Percentiles rank a stretch among this genome's conserved stretches.
phyloP scores from a whole-genome alignment of 2,329 filamentous ascomycete species.

The Neonectria punicea region DNA sequence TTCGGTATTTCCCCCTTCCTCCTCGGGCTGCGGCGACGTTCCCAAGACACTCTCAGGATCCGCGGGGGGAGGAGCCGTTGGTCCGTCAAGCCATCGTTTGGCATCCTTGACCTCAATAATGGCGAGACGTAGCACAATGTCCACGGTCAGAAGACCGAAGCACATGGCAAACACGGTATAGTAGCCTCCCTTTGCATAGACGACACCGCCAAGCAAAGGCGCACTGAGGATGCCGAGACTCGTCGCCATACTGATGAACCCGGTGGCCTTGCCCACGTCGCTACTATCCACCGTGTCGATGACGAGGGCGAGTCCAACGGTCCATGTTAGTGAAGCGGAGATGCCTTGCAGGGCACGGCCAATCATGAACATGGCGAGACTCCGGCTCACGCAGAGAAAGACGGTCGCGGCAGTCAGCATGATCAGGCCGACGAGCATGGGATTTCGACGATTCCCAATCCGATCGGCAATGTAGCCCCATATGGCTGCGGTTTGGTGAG shows the following conservation, averaged over 20 bases:
- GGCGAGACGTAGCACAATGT: slow-evolving; percentile 46
- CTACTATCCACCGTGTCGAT: slow-evolving; percentile 48
- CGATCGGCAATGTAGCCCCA: slow-evolving; percentile 51
- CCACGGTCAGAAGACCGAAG: slow-evolving; percentile 48
- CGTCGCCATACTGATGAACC: slow-evolving; percentile 48
- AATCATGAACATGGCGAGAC: slow-evolving; percentile 46
- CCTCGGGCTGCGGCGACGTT: neutral
- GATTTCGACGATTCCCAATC: slow-evolving; percentile 45
- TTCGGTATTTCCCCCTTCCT: neutral
- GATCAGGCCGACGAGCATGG: slow-evolving; percentile 48
- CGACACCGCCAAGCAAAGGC: slow-evolving; percentile 48
- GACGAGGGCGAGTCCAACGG: slow-evolving; percentile 50
- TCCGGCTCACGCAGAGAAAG: slow-evolving; percentile 46
- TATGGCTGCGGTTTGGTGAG: slow-evolving; percentile 39
- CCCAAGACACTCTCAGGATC: slow-evolving; percentile 7
- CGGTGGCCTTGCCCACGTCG: slow-evolving; percentile 47
- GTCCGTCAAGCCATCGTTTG: slow-evolving; percentile 40
- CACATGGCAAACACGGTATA: slow-evolving; percentile 50
- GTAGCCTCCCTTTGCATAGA: slow-evolving; percentile 48
- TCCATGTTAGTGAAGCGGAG: slow-evolving; percentile 50
- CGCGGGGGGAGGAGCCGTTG: neutral
- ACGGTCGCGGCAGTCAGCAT: slow-evolving; percentile 45
- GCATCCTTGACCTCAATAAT: slow-evolving; percentile 49
- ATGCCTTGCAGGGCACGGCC: slow-evolving; percentile 48
- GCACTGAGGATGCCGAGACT: slow-evolving; percentile 47